Conservation (phyloP, 192 early-diverging fungal genomes). For the Dimargaris cristalligena region DNA sequence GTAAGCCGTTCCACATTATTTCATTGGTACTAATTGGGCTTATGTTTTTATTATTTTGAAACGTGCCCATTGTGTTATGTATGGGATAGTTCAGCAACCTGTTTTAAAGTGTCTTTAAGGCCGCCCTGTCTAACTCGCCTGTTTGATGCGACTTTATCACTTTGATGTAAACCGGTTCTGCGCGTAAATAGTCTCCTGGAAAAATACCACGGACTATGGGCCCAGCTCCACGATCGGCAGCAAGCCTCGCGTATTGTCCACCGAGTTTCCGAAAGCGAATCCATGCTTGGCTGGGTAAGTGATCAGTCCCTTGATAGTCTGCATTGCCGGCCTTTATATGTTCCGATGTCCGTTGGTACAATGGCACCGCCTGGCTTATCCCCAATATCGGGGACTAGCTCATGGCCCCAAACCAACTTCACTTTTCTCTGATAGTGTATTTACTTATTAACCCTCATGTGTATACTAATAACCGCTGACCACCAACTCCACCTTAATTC, state of each 20-base stretch:
- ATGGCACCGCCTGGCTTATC: neutral
- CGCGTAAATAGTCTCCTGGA: slow-evolving; percentile 30
- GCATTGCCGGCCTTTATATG: neutral
- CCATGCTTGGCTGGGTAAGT: slow-evolving; percentile 46
- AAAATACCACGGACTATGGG: slow-evolving; percentile 40
- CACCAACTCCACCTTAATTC: neutral
- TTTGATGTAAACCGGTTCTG: slow-evolving; percentile 24
- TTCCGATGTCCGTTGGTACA: neutral
- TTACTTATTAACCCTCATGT: neutral
- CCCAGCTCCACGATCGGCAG: slow-evolving; percentile 32
- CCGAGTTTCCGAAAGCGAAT: slow-evolving; percentile 29
- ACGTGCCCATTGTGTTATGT: neutral
- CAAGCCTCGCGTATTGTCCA: slow-evolving; percentile 36
- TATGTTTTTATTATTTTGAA: neutral
- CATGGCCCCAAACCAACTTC: neutral
- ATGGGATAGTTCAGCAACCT: neutral
- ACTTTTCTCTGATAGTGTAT: neutral
- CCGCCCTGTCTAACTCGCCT: slow-evolving; percentile 12
- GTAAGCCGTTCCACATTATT: slow-evolving; percentile 21
- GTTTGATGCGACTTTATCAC: slow-evolving; percentile 24
- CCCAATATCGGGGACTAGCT: neutral
- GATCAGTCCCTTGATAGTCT: neutral
- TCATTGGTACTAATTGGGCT: slow-evolving; percentile 13
- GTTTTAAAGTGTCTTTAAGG: neutral
- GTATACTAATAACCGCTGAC: neutral